Percentiles rank a stretch among this genome's conserved stretches.
Conservation (phyloP, 140 eudicot genomes). For the Stevia rebaudiana region DNA sequence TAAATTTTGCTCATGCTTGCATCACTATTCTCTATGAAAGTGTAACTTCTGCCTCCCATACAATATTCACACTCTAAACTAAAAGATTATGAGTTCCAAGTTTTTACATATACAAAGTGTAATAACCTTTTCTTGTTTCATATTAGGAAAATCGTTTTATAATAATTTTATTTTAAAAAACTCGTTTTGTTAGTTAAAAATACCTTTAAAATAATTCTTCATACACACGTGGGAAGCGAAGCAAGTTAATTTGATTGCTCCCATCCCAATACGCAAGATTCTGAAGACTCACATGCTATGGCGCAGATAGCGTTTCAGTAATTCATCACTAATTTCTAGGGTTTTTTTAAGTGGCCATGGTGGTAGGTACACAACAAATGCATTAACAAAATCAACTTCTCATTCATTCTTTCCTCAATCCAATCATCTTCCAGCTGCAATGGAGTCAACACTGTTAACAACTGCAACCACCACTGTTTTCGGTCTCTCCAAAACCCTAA, state of each 20-base stretch:
- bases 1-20: too few species aligned
- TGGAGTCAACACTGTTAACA: conserved; percentile 56
- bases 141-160: too few species aligned
- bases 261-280: background rate
- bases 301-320: conserved; percentile 15
- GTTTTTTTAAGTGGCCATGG: conserved; percentile 1
- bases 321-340: conserved; percentile 13
- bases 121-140: too few species aligned
- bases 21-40: too few species aligned
- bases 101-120: too few species aligned
- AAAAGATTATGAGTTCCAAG: too few species aligned
- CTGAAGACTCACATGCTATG: conserved; percentile 5
- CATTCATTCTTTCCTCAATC: background rate
- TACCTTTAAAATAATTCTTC: too few species aligned
- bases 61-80: too few species aligned
- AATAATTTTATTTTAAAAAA: too few species aligned
- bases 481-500: conserved; percentile 45
- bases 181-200: too few species aligned
- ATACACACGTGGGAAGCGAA: background rate
- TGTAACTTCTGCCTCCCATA: too few species aligned
- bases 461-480: conserved; percentile 34
- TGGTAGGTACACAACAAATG: conserved; percentile 13
- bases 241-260: background rate
- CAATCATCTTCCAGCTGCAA: conserved; percentile 12
- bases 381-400: background rate